Conservation (phyloP, 805 yeast genomes). For the Scheffersomyces spartinae region DNA sequence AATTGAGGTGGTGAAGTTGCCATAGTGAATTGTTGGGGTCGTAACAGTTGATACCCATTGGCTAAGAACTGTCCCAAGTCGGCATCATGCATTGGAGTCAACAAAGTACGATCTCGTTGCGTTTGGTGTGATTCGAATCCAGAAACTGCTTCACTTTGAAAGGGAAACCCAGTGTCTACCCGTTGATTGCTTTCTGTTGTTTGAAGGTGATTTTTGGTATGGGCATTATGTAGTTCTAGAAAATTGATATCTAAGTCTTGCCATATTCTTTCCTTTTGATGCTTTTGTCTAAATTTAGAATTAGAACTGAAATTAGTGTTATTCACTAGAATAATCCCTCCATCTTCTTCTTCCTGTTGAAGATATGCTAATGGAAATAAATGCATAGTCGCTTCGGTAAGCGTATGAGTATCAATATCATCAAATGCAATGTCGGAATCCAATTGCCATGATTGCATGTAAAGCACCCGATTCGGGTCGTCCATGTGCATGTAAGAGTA, state of each 20-base stretch:
- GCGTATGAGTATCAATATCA: slow-evolving; percentile 27
- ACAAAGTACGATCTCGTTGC: slow-evolving; percentile 20
- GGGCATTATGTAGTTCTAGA: slow-evolving; percentile 8
- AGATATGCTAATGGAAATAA: slow-evolving; percentile 24
- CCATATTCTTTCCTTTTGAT: slow-evolving; percentile 23
- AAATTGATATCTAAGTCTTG: slow-evolving; percentile 21
- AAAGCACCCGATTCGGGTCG: slow-evolving; percentile 26
- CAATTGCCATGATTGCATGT: slow-evolving; percentile 30
- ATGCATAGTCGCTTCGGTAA: slow-evolving; percentile 23
- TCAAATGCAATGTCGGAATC: slow-evolving; percentile 29
- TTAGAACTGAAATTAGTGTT: slow-evolving; percentile 29
- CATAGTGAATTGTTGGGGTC: slow-evolving; percentile 4
- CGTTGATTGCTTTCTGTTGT: too few relatives aligned
- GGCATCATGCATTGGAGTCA: slow-evolving; percentile 14
- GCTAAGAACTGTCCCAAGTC: slow-evolving; percentile 20
- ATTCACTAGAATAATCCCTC: slow-evolving; percentile 23
- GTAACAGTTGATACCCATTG: slow-evolving; percentile 15
- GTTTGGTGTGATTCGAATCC: too few relatives aligned
- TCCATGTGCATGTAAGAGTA: slow-evolving; percentile 24
- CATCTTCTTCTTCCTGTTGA: slow-evolving; percentile 29
- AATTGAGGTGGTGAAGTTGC: slow-evolving; percentile 5
- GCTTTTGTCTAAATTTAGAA: slow-evolving; percentile 19
- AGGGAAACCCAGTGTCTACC: too few relatives aligned
- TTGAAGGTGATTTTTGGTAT: slow-evolving; percentile 8
- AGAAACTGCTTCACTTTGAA: too few relatives aligned